Conservation (phyloP, 148 eudicot genomes). For the Vaccinium corymbosum region DNA sequence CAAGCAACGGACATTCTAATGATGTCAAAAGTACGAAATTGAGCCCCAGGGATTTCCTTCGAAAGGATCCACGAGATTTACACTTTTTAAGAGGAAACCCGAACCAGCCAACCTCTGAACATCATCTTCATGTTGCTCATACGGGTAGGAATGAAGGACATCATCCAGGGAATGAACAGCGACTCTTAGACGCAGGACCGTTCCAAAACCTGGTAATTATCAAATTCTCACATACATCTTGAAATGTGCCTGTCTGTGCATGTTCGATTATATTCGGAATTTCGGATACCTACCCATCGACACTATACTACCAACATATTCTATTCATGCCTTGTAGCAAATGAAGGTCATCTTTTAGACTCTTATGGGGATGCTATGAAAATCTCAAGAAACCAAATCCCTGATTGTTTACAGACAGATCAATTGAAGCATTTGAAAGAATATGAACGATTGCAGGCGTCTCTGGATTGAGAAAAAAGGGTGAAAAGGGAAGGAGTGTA, state of each 20-base stretch:
- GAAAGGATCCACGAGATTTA: constrained; percentile 22
- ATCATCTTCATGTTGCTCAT: constrained; percentile 20
- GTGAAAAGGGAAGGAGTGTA: no score
- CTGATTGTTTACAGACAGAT: neutral
- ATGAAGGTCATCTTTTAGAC: neutral
- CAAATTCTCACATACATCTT: neutral
- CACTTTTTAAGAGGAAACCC: constrained; percentile 18
- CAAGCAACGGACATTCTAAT: constrained; percentile 18
- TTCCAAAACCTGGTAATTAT: constrained; percentile 44
- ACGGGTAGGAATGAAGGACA: constrained; percentile 20
- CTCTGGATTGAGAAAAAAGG: no score
- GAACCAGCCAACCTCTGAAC: constrained; percentile 18
- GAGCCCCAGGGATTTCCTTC: constrained; percentile 13
- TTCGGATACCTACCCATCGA: neutral
- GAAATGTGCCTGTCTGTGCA: neutral
- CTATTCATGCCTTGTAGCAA: neutral
- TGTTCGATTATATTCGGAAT: no score
- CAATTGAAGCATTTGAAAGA: neutral
- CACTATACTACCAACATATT: neutral
- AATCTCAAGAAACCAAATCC: neutral
- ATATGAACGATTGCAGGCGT: neutral
- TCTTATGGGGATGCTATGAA: neutral
- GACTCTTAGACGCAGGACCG: constrained; percentile 19
- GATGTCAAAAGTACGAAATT: constrained; percentile 12
- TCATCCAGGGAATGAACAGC: constrained; percentile 14